Conservation (phyloP, 2,329 filamentous ascomycete species). For the Exserohilum rostratum region DNA sequence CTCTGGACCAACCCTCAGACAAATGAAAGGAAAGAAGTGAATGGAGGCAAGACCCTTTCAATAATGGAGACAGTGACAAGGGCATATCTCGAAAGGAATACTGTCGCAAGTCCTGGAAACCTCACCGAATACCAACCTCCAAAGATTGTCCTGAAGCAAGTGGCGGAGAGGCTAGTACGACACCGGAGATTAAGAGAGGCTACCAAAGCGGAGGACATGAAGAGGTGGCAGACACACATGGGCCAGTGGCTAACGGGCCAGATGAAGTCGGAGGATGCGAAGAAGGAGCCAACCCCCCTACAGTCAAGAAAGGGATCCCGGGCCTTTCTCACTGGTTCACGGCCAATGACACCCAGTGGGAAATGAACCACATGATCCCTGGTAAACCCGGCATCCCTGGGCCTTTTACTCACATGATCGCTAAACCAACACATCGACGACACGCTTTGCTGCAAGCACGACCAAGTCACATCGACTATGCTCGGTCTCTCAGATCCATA, state of each 20-base stretch:
- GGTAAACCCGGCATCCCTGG: neutral
- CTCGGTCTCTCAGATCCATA: neutral
- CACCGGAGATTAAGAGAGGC: slow-evolving; percentile 53
- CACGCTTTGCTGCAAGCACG: neutral
- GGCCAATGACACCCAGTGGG: slow-evolving; percentile 6
- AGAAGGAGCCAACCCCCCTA: slow-evolving; percentile 9
- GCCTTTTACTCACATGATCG: neutral
- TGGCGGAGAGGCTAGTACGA: slow-evolving; percentile 56
- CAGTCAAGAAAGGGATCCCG: slow-evolving; percentile 12
- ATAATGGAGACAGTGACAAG: slow-evolving; percentile 53
- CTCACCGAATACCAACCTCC: slow-evolving; percentile 55
- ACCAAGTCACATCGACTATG: neutral
- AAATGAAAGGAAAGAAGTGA: slow-evolving; percentile 37
- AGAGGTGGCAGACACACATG: slow-evolving; percentile 49
- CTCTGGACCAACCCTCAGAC: slow-evolving; percentile 46
- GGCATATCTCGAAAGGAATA: slow-evolving; percentile 48
- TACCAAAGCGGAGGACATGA: slow-evolving; percentile 39
- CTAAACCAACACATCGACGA: neutral
- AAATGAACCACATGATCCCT: neutral
- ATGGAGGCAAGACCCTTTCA: slow-evolving; percentile 52
- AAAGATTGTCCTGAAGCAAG: slow-evolving; percentile 52
- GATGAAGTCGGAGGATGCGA: slow-evolving; percentile 36
- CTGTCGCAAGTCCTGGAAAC: slow-evolving; percentile 39
- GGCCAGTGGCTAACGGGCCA: slow-evolving; percentile 47
- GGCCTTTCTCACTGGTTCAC: slow-evolving; percentile 5